phyloP scores from a whole-genome alignment of 148 eudicot species.

The Persicaria tinctoria region DNA sequence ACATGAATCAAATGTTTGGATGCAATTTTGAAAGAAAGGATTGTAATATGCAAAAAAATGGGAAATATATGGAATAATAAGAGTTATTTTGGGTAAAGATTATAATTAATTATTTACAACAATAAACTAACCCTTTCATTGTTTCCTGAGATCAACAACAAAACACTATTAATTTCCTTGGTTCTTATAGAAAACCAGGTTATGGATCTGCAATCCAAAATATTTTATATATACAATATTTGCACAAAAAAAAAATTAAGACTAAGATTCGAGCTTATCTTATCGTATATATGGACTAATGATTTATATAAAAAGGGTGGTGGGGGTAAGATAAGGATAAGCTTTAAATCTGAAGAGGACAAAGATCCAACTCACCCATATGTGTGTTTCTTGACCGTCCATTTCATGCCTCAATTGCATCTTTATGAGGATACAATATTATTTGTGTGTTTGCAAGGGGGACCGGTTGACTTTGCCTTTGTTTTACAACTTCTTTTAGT shows the following conservation, averaged over 20 bases:
- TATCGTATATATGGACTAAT: slow-evolving; percentile 4
- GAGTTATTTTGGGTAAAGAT: too few relatives aligned
- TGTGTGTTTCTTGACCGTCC: slow-evolving; percentile 7
- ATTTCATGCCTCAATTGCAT: slow-evolving; percentile 2
- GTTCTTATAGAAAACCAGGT: not conserved
- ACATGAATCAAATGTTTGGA: too few relatives aligned
- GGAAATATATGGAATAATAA: too few relatives aligned
- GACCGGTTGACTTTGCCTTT: slow-evolving; percentile 4
- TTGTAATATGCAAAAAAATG: too few relatives aligned
- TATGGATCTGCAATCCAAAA: not conserved
- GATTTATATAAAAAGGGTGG: slow-evolving; percentile 1
- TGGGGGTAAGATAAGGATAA: slow-evolving; percentile 5
- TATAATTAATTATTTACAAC: too few relatives aligned
- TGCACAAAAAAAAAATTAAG: not conserved
- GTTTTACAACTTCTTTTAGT: not conserved
- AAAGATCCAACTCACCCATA: not conserved
- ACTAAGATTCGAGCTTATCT: slow-evolving; percentile 11
- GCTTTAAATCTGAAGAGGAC: not conserved
- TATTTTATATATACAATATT: not conserved
- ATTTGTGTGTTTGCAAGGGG: not conserved
- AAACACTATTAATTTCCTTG: too few relatives aligned
- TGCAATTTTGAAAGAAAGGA: too few relatives aligned
- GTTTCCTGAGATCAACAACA: too few relatives aligned
- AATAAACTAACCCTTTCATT: too few relatives aligned
- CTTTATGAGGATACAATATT: not conserved